phyloP scores from a whole-genome alignment of 2,329 filamentous ascomycete genomes.

The Ceratocystis variospora region DNA sequence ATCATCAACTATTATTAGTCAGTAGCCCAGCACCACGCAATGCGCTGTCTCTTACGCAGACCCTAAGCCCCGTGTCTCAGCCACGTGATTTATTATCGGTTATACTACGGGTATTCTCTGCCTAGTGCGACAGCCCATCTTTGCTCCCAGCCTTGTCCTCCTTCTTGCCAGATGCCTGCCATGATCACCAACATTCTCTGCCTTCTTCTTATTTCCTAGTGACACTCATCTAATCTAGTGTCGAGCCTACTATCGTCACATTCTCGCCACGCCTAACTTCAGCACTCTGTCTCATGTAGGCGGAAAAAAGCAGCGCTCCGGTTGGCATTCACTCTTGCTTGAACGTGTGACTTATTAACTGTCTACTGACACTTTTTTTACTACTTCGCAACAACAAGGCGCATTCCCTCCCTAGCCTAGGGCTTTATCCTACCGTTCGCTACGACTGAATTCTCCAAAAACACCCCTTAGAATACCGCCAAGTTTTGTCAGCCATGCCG shows the following conservation, averaged over 20 bases:
- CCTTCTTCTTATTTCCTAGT: no score
- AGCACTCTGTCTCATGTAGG: neutral
- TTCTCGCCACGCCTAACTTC: neutral
- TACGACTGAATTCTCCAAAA: neutral
- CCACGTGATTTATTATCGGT: no score
- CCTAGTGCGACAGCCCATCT: no score
- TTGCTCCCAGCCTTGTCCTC: no score
- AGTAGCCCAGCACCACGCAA: no score
- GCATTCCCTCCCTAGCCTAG: neutral
- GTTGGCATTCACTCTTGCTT: conserved; percentile 17
- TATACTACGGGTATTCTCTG: no score
- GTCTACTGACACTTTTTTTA: conserved; percentile 16
- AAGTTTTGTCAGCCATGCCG: neutral
- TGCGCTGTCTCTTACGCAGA: no score
- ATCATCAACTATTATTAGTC: no score
- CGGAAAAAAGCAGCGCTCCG: conserved; percentile 12
- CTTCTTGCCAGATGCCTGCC: no score
- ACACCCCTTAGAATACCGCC: neutral
- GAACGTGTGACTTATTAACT: conserved; percentile 6
- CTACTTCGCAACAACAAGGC: conserved; percentile 1
- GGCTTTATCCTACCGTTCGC: neutral
- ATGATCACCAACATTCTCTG: no score
- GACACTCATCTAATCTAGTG: no score
- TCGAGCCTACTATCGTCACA: no score
- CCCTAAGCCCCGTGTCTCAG: rapidly evolving